A percentile compares a stretch with the other conserved stretches of the same genome.
phyloP scores from a whole-genome alignment of 2,329 filamentous ascomycete genomes.

The Aureobasidium sp. region DNA sequence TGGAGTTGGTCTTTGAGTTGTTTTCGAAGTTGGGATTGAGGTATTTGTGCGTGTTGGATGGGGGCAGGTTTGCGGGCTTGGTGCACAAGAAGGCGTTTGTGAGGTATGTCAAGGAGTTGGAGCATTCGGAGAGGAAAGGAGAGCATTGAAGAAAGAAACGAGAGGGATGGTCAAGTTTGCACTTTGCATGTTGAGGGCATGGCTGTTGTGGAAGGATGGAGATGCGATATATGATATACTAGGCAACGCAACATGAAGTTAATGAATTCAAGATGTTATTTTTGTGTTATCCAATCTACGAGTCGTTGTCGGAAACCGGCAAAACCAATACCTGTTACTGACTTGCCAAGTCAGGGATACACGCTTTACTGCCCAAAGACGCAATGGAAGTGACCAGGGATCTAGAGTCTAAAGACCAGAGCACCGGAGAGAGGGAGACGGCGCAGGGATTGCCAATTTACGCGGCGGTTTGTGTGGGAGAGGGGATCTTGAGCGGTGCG shows the following conservation, averaged over 20 bases:
- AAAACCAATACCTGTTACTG: too few species aligned
- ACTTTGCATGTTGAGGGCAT: too few species aligned
- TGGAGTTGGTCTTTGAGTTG: constrained; percentile 93
- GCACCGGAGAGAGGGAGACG: constrained; percentile 66
- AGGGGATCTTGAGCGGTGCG: too few species aligned
- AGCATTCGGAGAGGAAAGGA: constrained; percentile 39
- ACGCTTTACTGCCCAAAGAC: constrained; percentile 63
- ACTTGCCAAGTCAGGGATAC: constrained; percentile 61
- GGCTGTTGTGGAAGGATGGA: too few species aligned
- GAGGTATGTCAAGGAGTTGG: constrained; percentile 80
- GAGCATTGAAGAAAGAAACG: too few species aligned
- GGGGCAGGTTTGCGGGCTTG: constrained; percentile 81
- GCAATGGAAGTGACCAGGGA: constrained; percentile 68
- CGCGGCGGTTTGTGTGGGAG: constrained; percentile 58
- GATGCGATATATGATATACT: too few species aligned
- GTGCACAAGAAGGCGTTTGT: constrained; percentile 97
- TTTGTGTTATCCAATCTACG: too few species aligned
- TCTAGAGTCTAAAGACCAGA: constrained; percentile 82
- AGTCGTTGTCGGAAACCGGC: too few species aligned
- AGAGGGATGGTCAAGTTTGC: too few species aligned
- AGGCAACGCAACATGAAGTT: too few species aligned
- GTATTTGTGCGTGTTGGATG: constrained; percentile 80
- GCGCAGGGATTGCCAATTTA: constrained; percentile 83
- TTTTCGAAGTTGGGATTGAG: constrained; percentile 89
- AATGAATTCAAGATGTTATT: too few species aligned